A percentile compares a stretch with the other conserved stretches of the same genome.
Evolutionary conservation across 768 basidiomycete species (phyloP).

Genomic region (Harrya chromipes): DNA sequence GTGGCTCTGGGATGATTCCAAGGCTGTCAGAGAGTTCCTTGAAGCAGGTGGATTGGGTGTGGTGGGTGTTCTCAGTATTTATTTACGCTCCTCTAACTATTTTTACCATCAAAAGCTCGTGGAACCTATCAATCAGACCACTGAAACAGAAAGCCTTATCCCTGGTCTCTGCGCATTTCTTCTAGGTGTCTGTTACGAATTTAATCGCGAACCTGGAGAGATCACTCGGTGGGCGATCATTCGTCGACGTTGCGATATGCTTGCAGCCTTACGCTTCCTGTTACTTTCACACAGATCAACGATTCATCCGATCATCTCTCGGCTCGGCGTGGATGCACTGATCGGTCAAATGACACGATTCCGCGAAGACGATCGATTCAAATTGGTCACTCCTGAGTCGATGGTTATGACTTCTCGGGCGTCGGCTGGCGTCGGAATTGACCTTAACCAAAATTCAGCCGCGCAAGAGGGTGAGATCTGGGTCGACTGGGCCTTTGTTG

Average conservation of each 20-base stretch:
- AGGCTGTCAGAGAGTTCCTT: constrained; percentile 83
- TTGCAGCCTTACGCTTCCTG: not conserved
- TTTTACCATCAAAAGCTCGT: constrained; percentile 58
- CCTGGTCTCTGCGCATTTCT: constrained; percentile 91
- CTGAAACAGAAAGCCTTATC: constrained; percentile 80
- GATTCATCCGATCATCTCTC: constrained; percentile 85
- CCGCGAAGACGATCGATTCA: constrained; percentile 92
- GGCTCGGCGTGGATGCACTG: constrained; percentile 87
- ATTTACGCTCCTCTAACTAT: not conserved
- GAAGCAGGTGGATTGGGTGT: constrained; percentile 88
- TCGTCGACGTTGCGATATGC: no score
- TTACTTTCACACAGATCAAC: constrained; percentile 52
- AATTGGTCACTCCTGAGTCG: constrained; percentile 80
- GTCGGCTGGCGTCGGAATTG: not conserved
- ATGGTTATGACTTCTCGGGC: constrained; percentile 61
- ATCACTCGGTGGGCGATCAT: constrained; percentile 73
- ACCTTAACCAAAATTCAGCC: constrained; percentile 12
- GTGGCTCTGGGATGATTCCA: constrained; percentile 97
- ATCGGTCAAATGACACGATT: constrained; percentile 82
- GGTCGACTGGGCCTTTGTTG: constrained; percentile 98
- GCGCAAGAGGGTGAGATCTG: constrained; percentile 82
- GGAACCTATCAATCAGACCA: constrained; percentile 89
- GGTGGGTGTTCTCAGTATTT: constrained; percentile 47
- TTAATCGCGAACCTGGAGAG: constrained; percentile 92
- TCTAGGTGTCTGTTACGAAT: constrained; percentile 93